These are phyloP conservation scores for Aspergillus pseudoviridinutans DNA, from an alignment of 2,329 filamentous ascomycete species.

Conservation along the genomic window DNA sequence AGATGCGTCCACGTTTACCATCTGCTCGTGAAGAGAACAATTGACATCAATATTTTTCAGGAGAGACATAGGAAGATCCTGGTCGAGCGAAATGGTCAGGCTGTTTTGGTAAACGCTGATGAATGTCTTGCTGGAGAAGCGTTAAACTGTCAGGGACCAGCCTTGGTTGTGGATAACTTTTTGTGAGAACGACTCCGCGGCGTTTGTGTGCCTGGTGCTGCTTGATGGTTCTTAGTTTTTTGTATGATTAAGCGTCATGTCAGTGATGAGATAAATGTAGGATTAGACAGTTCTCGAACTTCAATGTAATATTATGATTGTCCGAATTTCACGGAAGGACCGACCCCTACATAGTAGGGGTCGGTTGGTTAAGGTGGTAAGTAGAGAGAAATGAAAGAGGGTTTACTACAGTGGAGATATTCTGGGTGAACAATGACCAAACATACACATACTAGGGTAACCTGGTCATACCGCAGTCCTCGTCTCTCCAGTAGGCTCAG, in stretches of 20 bases:
- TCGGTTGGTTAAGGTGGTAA: too few species aligned
- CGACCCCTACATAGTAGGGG: too few species aligned
- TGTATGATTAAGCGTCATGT: not conserved
- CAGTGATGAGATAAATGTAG: not conserved
- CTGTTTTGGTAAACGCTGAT: constrained; percentile 15
- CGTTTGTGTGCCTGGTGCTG: not conserved
- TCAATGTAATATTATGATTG: not conserved
- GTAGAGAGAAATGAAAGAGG: too few species aligned
- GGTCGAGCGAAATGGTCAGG: constrained; percentile 21
- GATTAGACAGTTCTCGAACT: not conserved
- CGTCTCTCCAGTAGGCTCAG: too few species aligned
- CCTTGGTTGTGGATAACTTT: constrained; percentile 24
- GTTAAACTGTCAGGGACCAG: constrained; percentile 23
- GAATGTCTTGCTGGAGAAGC: constrained; percentile 18
- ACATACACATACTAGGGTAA: too few species aligned
- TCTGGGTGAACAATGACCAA: too few species aligned
- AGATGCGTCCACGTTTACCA: constrained; percentile 57
- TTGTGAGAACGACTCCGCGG: constrained; percentile 11
- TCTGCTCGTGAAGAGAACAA: constrained; percentile 40
- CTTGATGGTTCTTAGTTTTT: not conserved
- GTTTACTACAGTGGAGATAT: too few species aligned
- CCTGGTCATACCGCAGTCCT: too few species aligned
- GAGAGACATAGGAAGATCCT: constrained; percentile 28
- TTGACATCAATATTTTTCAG: constrained; percentile 45
- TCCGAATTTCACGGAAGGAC: not conserved